Percentiles rank a stretch among this genome's conserved stretches.
phyloP scores from a whole-genome alignment of 2,329 filamentous ascomycete genomes.

The Mariannaea sp. region DNA sequence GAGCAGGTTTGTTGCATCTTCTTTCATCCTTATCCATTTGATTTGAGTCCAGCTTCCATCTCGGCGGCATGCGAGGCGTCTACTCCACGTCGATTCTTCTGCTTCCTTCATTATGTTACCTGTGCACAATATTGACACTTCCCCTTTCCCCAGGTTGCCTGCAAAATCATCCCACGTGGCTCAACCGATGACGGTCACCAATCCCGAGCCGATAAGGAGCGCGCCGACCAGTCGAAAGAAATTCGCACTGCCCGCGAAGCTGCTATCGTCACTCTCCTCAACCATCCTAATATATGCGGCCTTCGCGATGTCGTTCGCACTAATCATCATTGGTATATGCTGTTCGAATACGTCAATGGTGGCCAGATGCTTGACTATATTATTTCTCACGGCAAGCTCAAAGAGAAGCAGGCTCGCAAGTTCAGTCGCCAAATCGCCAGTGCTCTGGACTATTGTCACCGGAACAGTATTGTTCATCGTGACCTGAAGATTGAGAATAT shows the following conservation, averaged over 20 bases:
- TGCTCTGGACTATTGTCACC: constrained; percentile 94
- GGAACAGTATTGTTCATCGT: constrained; percentile 96
- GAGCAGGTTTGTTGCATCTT: constrained; percentile 72
- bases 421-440: constrained; percentile 97
- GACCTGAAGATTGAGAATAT: constrained; percentile 99
- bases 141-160: constrained; percentile 66
- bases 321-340: constrained; percentile 99
- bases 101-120: neutral
- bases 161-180: constrained; percentile 94
- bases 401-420: constrained; percentile 97
- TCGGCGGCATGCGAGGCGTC: neutral
- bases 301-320: constrained; percentile 95
- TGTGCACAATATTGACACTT: constrained; percentile 23
- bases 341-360: constrained; percentile 98
- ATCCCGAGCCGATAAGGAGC: constrained; percentile 74
- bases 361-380: constrained; percentile 99
- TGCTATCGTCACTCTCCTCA: constrained; percentile 91
- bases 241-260: constrained; percentile 93
- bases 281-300: constrained; percentile 94
- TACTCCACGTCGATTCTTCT: neutral
- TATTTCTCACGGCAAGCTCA: constrained; percentile 94
- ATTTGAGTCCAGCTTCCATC: neutral
- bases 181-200: constrained; percentile 84
- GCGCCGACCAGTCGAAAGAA: constrained; percentile 95
- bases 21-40: neutral